Evolutionary conservation across 2,329 filamentous ascomycete genomes (phyloP).

Genomic region (Verticillium alfalfae): DNA sequence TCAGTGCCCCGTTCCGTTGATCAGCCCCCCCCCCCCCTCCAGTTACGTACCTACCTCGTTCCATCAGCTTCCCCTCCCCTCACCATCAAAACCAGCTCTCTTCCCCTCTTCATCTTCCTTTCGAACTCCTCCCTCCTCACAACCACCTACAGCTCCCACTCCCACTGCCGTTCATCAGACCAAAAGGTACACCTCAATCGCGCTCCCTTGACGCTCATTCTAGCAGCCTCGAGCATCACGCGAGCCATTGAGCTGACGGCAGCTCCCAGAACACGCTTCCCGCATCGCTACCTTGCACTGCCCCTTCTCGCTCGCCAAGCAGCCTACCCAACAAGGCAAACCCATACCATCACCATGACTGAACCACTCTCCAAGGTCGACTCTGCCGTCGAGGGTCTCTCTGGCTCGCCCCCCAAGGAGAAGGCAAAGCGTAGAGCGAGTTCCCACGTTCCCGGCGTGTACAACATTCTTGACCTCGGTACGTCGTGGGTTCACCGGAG

Average conservation of each 20-base stretch:
- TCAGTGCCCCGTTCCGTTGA: not conserved
- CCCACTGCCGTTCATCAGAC: not conserved
- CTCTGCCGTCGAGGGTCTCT: slow-evolving; percentile 78
- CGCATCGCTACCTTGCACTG: not conserved
- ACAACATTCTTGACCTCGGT: slow-evolving; percentile 85
- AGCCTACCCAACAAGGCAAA: slow-evolving; percentile 1
- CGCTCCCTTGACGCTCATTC: not conserved
- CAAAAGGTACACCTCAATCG: slow-evolving; percentile 7
- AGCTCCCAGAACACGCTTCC: not conserved
- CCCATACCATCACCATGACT: slow-evolving; percentile 25
- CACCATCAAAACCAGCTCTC: not conserved
- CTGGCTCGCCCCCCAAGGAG: slow-evolving; percentile 62
- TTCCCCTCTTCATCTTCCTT: not conserved
- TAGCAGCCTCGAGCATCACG: not conserved
- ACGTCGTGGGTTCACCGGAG: slow-evolving; percentile 25
- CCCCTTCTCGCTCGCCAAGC: not conserved
- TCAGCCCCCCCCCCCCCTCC: not conserved
- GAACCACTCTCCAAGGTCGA: slow-evolving; percentile 80
- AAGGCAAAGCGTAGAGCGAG: slow-evolving; percentile 64
- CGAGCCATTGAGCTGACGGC: not conserved
- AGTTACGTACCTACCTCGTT: not conserved
- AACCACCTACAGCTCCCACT: slow-evolving; percentile 10
- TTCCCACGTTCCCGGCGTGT: slow-evolving; percentile 67
- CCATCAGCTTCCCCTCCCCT: not conserved
- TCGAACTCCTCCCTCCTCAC: slow-evolving; percentile 14